Evolutionary conservation across 176 grass and related monocot species (phyloP), one percentile per base, ranked within the genome.

Genomic region (Lolium multiflorum): DNA sequence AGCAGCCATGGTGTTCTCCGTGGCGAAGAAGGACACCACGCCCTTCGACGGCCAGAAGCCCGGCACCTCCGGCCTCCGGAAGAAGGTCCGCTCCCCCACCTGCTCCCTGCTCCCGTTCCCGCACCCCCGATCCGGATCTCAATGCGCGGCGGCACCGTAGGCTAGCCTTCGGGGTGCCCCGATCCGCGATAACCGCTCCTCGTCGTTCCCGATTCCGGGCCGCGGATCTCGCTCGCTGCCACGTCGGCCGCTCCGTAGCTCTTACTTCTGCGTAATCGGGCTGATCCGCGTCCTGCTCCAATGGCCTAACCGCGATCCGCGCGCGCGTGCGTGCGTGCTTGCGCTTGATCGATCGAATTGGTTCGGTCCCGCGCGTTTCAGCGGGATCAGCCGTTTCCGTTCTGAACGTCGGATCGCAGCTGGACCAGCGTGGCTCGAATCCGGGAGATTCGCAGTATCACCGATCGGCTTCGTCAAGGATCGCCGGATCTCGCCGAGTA

Each of bases 1-100:
- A 78, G 57, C 59, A 81, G 64, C 37, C 64, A 97, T 97, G 94
- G 94, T 87, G 78, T 44, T 85, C 46, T 94, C 82, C 3, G 90
- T 87, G 37, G 81, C 83, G 50, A 90, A 89, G 87, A 92, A 94
- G 88, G 78, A 80, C 49, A 97, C 92, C 78, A 89, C 65, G 77
- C 94, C 94, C 67, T 90, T 91, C 84, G 97, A 98, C 9, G 97
- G 97, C 64, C 97, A 98, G 90, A 98, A 98, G 88, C 97, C 97
- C 52, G 97, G 97, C 25, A 98, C 97, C 51, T 98, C 97, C 69
- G 97, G 97, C 78, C 97, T 98, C 62, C 77, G 97, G 44, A 98
- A 98, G 87, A 98, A 96, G 97, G 97, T 96, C 48, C 47, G 49
- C 18, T 56, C 26, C 44, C 79, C 11, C n/a, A 9, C 43, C 2